Evolutionary conservation across 495 filamentous ascomycete genomes (phyloP).

Genomic region (Daldinia concentrica): DNA sequence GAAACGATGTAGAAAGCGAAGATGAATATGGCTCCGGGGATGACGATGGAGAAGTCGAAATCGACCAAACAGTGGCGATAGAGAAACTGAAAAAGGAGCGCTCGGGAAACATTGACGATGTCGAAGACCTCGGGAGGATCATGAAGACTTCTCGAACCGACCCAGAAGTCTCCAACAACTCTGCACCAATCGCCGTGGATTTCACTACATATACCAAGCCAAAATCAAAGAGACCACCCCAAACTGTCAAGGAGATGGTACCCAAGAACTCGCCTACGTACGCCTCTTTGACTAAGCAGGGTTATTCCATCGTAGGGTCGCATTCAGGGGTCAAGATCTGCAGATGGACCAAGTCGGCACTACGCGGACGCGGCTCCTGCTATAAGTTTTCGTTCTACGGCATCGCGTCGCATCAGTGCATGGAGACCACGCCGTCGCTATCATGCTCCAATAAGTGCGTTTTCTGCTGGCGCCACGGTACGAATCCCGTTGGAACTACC

Average conservation of each 20-base stretch:
- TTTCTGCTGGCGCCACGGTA: conserved; percentile 98
- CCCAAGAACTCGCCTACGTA: conserved; percentile 89
- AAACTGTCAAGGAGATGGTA: conserved; percentile 86
- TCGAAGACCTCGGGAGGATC: conserved; percentile 83
- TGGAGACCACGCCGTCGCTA: conserved; percentile 95
- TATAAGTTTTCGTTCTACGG: conserved; percentile 98
- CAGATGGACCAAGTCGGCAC: conserved; percentile 96
- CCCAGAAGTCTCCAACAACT: conserved; percentile 44
- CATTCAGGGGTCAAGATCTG: conserved; percentile 98
- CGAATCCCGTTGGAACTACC: conserved; percentile 93
- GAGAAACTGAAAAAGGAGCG: conserved; percentile 48
- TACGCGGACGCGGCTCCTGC: conserved; percentile 94
- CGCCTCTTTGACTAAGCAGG: conserved; percentile 89
- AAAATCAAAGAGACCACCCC: conserved; percentile 56
- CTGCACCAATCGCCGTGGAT: conserved; percentile 77
- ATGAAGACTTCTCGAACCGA: conserved; percentile 60
- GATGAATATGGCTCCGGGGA: conserved; percentile 69
- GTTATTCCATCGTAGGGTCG: conserved; percentile 92
- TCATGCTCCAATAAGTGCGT: conserved; percentile 98
- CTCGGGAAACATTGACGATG: conserved; percentile 68
- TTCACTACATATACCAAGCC: conserved; percentile 75
- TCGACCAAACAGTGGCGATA: conserved; percentile 50
- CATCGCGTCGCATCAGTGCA: conserved; percentile 93
- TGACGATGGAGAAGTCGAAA: conserved; percentile 66
- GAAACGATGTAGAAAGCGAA: conserved; percentile 84